Percentiles rank a stretch among this genome's conserved stretches.
These are phyloP conservation scores for Xerocomellus intermedius DNA, from an alignment of 768 basidiomycete genomes.

Conservation along the genomic window DNA sequence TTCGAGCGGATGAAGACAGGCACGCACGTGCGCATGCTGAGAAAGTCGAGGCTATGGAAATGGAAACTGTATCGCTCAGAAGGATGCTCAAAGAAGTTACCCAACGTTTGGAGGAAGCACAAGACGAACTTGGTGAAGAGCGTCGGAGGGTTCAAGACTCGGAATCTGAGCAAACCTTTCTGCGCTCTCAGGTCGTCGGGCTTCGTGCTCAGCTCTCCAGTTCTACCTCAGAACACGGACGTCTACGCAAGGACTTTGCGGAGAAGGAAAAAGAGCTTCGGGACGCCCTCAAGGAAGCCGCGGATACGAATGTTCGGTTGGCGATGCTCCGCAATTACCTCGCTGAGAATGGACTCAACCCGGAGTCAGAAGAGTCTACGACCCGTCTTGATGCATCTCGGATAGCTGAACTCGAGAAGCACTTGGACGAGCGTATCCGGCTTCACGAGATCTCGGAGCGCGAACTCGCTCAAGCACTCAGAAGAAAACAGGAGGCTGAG, in stretches of 20 bases:
- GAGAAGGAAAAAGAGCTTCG: slow-evolving; percentile 63
- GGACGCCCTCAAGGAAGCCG: slow-evolving; percentile 61
- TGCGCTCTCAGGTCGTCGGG: slow-evolving; percentile 72
- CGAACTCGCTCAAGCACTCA: slow-evolving; percentile 63
- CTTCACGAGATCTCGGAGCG: slow-evolving; percentile 74
- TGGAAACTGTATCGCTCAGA: slow-evolving; percentile 72
- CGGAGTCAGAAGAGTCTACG: slow-evolving; percentile 65
- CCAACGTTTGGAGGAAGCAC: slow-evolving; percentile 67
- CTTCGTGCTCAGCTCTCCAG: slow-evolving; percentile 72
- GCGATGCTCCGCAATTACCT: slow-evolving; percentile 83
- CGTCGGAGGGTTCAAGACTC: slow-evolving; percentile 60
- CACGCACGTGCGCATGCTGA: slow-evolving; percentile 73
- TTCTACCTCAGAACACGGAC: slow-evolving; percentile 66
- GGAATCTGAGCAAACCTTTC: slow-evolving; percentile 58
- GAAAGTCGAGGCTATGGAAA: slow-evolving; percentile 77
- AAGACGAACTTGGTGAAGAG: slow-evolving; percentile 64
- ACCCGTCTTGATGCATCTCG: slow-evolving; percentile 37
- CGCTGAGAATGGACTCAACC: slow-evolving; percentile 79
- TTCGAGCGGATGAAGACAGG: slow-evolving; percentile 82
- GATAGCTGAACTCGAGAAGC: slow-evolving; percentile 75
- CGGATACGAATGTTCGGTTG: slow-evolving; percentile 71
- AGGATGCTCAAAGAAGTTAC: slow-evolving; percentile 77
- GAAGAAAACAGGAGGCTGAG: slow-evolving; percentile 74
- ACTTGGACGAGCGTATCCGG: slow-evolving; percentile 69
- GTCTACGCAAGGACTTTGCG: slow-evolving; percentile 65